Evolutionary conservation across 257 asterid genomes (phyloP).

Genomic region (Orobanche coerulescens): DNA sequence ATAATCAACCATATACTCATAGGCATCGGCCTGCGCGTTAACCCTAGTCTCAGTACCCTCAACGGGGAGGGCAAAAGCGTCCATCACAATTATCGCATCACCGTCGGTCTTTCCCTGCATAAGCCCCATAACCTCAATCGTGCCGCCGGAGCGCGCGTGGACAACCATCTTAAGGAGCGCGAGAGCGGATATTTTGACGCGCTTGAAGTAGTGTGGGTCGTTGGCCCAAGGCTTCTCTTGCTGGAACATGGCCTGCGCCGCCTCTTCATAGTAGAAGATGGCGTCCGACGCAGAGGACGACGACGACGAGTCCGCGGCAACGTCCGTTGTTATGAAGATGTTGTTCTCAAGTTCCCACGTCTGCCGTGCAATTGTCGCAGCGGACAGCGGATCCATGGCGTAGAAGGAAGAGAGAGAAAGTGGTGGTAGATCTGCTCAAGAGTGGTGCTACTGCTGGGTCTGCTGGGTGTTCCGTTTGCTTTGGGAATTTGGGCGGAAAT

Average conservation of each 20-base stretch:
- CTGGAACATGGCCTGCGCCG: conserved; percentile 69
- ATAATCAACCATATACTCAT: conserved; percentile 95
- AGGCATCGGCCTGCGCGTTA: conserved; percentile 99
- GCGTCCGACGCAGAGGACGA: conserved; percentile 59
- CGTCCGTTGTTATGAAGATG: conserved; percentile 37
- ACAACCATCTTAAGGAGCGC: conserved; percentile 98
- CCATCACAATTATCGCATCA: conserved; percentile 90
- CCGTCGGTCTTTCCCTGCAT: conserved; percentile 99
- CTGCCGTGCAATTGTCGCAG: conserved; percentile 61
- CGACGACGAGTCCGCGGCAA: conserved; percentile 20
- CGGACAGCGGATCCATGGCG: conserved; percentile 41
- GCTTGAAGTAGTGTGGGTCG: conserved; percentile 96
- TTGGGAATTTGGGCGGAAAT: too few species aligned
- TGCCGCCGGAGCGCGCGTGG: conserved; percentile 98
- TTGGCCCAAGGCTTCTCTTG: conserved; percentile 83
- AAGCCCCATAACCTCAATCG: conserved; percentile 96
- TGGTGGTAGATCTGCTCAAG: neutral
- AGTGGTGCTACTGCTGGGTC: neutral
- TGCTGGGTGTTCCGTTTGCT: neutral
- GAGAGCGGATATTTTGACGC: conserved; percentile 87
- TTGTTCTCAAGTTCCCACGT: conserved; percentile 84
- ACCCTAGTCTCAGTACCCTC: conserved; percentile 99
- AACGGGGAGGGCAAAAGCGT: conserved; percentile 98
- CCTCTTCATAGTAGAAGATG: conserved; percentile 81
- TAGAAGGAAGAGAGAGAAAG: conserved; percentile 12